Conservation (phyloP, 108 stramenopile species). For the Nannochloropsis oceanica region DNA sequence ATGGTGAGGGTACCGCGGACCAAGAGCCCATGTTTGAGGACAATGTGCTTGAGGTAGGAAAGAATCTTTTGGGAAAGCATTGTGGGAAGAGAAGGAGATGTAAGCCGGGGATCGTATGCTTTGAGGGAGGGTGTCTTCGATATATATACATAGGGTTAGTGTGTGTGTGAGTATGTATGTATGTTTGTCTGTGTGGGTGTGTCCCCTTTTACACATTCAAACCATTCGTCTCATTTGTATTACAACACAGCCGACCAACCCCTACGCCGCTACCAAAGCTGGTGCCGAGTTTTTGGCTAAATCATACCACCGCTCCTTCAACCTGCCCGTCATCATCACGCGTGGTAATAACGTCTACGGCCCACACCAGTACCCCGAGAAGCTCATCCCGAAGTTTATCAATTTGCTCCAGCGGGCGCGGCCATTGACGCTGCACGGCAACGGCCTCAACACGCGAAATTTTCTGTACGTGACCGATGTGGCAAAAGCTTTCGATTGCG, state of each 20-base stretch:
- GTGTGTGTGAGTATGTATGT: no score
- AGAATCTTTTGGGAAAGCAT: neutral
- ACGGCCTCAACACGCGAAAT: slow-evolving; percentile 87
- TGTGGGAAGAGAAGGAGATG: neutral
- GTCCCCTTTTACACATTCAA: no score
- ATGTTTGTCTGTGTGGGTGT: no score
- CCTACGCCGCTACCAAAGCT: slow-evolving; percentile 97
- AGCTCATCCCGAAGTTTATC: slow-evolving; percentile 97
- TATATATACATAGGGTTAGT: neutral
- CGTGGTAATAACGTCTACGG: slow-evolving; percentile 99
- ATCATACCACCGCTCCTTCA: slow-evolving; percentile 41
- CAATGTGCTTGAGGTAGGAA: slow-evolving; percentile 57
- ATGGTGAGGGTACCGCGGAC: slow-evolving; percentile 71
- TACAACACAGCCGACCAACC: slow-evolving; percentile 75
- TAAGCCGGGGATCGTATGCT: neutral
- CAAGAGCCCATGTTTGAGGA: slow-evolving; percentile 89
- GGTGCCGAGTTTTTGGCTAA: slow-evolving; percentile 96
- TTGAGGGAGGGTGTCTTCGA: neutral
- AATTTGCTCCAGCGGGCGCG: slow-evolving; percentile 77
- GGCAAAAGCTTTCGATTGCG: slow-evolving; percentile 80
- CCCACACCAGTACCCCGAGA: slow-evolving; percentile 97
- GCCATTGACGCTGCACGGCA: slow-evolving; percentile 86
- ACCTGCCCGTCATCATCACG: slow-evolving; percentile 59
- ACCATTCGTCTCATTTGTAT: neutral
- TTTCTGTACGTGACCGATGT: slow-evolving; percentile 93